Conservation (phyloP, 208 protist genomes). For the Leishmania major region DNA sequence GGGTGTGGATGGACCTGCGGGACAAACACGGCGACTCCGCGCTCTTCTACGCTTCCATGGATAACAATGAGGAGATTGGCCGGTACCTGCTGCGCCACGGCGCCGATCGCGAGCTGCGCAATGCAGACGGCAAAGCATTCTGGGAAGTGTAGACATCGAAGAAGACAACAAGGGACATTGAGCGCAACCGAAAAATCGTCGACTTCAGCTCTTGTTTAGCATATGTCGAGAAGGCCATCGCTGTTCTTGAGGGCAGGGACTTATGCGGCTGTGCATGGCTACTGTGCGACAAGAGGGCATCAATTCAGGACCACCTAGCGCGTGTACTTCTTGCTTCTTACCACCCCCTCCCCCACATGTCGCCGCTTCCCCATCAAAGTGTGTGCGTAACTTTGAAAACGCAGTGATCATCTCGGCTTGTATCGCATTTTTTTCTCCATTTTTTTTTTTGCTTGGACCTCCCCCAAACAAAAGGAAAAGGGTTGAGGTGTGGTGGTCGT, state of each 20-base stretch:
- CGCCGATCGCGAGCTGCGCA: conserved; percentile 75
- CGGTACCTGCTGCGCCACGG: conserved; percentile 82
- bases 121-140: conserved; percentile 90
- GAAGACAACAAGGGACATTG: neutral
- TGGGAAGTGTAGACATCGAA: conserved; percentile 75
- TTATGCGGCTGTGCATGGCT: neutral
- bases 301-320: neutral
- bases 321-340: neutral
- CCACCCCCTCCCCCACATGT: neutral
- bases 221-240: neutral
- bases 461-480: neutral
- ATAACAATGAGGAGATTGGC: conserved; percentile 92
- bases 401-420: neutral
- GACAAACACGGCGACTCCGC: conserved; percentile 85
- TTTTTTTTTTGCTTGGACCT: neutral
- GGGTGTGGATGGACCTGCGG: conserved; percentile 82
- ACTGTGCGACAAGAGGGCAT: neutral
- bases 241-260: neutral
- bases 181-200: neutral
- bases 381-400: neutral
- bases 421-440: neutral
- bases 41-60: conserved; percentile 91
- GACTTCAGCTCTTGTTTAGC: neutral
- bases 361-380: neutral
- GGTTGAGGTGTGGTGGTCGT: neutral